Conservation (phyloP, 768 basidiomycete genomes). For the Collybia sordida region DNA sequence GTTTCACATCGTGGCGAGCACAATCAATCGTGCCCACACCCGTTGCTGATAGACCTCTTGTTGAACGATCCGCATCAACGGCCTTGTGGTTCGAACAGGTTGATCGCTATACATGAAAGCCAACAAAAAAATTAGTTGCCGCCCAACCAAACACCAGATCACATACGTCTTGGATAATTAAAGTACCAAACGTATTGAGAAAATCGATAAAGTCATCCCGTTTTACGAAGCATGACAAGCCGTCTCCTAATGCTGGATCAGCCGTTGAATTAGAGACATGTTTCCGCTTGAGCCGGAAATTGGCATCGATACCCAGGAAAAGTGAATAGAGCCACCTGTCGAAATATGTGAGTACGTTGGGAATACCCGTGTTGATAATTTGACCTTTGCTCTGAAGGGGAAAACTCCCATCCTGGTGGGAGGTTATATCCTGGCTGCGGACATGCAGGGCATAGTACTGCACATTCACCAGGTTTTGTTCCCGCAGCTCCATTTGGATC, state of each 20-base stretch:
- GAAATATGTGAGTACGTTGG: neutral
- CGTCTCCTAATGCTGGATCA: slow-evolving; percentile 2
- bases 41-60: slow-evolving; percentile 19
- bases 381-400: slow-evolving; percentile 7
- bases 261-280: no score
- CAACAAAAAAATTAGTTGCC: neutral
- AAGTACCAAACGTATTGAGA: slow-evolving; percentile 7
- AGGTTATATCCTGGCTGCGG: slow-evolving; percentile 22
- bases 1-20: neutral
- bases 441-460: slow-evolving; percentile 23
- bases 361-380: slow-evolving; percentile 1
- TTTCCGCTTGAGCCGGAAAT: no score
- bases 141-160: neutral
- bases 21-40: slow-evolving; percentile 12
- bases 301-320: no score
- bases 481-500: slow-evolving; percentile 10
- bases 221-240: slow-evolving; percentile 14
- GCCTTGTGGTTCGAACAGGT: slow-evolving; percentile 21
- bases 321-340: no score
- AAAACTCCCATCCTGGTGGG: slow-evolving; percentile 19
- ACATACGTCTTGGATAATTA: slow-evolving; percentile 3
- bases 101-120: slow-evolving; percentile 15
- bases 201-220: slow-evolving; percentile 6
- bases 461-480: no score
- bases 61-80: no score